Base-by-base conservation (phyloP, 371 early-diverging fungal genomes). In the Mortierella sp. region DNA sequence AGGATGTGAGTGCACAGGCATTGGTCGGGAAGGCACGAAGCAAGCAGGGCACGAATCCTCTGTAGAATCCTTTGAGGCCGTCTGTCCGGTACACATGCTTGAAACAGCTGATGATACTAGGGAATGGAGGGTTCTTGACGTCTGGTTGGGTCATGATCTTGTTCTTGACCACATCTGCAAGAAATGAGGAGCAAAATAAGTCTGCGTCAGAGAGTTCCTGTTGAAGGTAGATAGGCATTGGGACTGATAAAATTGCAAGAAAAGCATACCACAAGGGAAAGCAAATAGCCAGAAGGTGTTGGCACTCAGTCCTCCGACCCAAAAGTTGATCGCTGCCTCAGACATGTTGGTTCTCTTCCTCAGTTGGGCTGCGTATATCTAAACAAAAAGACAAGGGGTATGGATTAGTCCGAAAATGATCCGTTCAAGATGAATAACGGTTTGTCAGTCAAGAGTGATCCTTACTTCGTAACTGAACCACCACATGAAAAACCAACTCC, bases 11-110 rank as follows among this genome's bases (percentile, higher is more conserved):
- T 30, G 92, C 93, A 50, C 89, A 87, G 47, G 92, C 95, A 67
- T 97, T 97, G 0, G 96, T 95, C 5, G 97, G 97, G 80, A 97
- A 97, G 2, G 94, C 89, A 19, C 97, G 86, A 32, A 95, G 82
- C 64, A 95, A 90, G 9, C 93, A 92, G 12, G 95, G 95, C 15
- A 91, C 59, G 71, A 95, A 95, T 17, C 95, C 69, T 56, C 66
- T 61, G 28, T 64, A 69, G 42, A 65, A 69, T 11, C 64, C 60
- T 21, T 48, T 56, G 30, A 65, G 50, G 53, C 80, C 75, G 78
- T 83, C 76, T 68, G 81, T 83, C 59, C 80, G 69, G 59, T 88
- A 89, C 17, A 90, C 82, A 66, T 86, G 64, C 28, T 78, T 68
- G 27, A 83, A 83, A 23, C 86, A 84, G 11, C 86, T 82, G 31